phyloP scores from a whole-genome alignment of 768 basidiomycete genomes.

The Kwoniella shandongensis region DNA sequence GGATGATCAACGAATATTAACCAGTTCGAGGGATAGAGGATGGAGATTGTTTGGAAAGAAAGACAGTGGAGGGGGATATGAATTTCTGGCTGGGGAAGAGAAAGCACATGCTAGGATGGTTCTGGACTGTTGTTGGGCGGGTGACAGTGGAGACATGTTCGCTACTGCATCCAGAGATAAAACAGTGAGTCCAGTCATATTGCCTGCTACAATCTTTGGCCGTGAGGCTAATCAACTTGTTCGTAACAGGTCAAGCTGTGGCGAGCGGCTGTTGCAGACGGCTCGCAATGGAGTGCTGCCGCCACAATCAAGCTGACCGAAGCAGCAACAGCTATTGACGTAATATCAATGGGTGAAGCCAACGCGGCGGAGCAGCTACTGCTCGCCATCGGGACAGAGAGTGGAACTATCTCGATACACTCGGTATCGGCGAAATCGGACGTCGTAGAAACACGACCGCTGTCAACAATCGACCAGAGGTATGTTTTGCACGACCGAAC shows the following conservation, averaged over 20 bases:
- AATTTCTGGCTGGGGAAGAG: conserved; percentile 63
- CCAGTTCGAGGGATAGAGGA: conserved; percentile 86
- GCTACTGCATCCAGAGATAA: conserved; percentile 95
- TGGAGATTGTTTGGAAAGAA: conserved; percentile 76
- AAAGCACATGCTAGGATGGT: conserved; percentile 90
- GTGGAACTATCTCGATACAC: conserved; percentile 70
- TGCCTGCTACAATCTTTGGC: no score
- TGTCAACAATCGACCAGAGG: conserved; percentile 55
- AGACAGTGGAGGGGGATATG: conserved; percentile 58
- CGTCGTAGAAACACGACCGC: conserved; percentile 53
- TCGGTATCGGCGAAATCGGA: conserved; percentile 52
- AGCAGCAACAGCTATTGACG: conserved; percentile 79
- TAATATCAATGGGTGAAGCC: conserved; percentile 56
- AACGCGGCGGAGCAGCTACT: conserved; percentile 60
- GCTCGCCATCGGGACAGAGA: conserved; percentile 78
- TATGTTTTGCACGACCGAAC: conserved; percentile 14
- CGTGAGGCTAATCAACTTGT: no score
- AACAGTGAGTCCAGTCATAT: conserved; percentile 61
- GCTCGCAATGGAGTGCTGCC: conserved; percentile 60
- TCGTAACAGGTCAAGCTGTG: conserved; percentile 78
- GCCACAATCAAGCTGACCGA: conserved; percentile 69
- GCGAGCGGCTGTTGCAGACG: conserved; percentile 56
- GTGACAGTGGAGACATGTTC: conserved; percentile 63
- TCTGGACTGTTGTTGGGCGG: conserved; percentile 90
- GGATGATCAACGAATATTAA: conserved; percentile 73